Conservation (phyloP, 2,329 filamentous ascomycete genomes). For the Apiospora malaysiana region DNA sequence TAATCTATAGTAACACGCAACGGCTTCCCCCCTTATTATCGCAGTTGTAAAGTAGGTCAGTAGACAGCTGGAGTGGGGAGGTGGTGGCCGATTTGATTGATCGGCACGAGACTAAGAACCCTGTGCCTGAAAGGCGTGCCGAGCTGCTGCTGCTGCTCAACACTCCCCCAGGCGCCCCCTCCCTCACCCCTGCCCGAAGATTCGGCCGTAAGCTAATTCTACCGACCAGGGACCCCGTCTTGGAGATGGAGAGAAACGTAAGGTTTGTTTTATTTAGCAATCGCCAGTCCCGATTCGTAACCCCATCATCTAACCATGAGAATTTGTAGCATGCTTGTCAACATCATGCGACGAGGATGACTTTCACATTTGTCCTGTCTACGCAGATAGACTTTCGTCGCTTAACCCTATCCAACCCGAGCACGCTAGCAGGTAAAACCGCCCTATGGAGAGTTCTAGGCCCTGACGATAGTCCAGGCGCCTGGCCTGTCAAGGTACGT, state of each 20-base stretch:
- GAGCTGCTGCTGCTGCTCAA: neutral
- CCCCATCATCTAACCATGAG: neutral
- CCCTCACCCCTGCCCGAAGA: neutral
- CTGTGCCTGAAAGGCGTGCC: neutral
- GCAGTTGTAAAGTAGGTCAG: neutral
- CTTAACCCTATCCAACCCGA: neutral
- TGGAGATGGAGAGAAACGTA: neutral
- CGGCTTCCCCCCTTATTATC: neutral
- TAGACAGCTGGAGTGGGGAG: neutral
- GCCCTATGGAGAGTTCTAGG: neutral
- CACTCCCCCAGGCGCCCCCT: neutral
- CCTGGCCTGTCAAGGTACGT: neutral
- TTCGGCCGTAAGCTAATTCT: neutral
- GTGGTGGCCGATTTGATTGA: constrained; percentile 10
- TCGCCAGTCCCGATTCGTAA: neutral
- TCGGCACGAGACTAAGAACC: neutral
- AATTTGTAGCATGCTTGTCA: neutral
- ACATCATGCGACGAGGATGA: neutral
- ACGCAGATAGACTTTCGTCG: neutral
- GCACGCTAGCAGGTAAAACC: neutral
- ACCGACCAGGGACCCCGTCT: neutral
- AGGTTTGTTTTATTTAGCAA: constrained; percentile 10
- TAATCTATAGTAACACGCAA: neutral
- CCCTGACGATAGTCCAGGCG: neutral
- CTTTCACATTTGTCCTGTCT: neutral